A percentile compares a stretch with the other conserved stretches of the same genome.
These are phyloP conservation scores for Neocatenulostroma microsporum DNA, from an alignment of 2,329 filamentous ascomycete species.

Conservation along the genomic window DNA sequence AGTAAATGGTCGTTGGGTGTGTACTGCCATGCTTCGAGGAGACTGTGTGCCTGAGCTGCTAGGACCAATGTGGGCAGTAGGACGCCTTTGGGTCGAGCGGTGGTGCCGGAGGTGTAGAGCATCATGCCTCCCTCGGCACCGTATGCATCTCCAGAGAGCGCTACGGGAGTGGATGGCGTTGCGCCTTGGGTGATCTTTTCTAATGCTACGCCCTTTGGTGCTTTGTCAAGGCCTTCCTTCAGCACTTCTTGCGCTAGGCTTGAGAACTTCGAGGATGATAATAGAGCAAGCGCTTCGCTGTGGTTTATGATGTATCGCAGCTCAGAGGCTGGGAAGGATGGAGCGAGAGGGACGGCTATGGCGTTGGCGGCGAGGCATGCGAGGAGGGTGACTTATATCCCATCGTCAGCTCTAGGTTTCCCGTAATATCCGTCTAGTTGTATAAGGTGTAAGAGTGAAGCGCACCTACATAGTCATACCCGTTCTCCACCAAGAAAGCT, in stretches of 20 bases:
- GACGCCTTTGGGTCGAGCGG: slow-evolving; percentile 87
- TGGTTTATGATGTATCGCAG: slow-evolving; percentile 88
- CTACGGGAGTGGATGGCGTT: slow-evolving; percentile 34
- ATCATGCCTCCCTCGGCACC: slow-evolving; percentile 74
- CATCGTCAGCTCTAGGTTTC: slow-evolving; percentile 7
- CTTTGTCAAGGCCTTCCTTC: slow-evolving; percentile 53
- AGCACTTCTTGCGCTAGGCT: slow-evolving; percentile 67
- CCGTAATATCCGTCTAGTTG: too few relatives aligned
- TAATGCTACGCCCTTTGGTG: slow-evolving; percentile 57
- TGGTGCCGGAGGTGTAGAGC: slow-evolving; percentile 96
- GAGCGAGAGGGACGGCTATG: slow-evolving; percentile 84
- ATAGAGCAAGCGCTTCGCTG: slow-evolving; percentile 67
- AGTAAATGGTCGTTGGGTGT: slow-evolving; percentile 68
- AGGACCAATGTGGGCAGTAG: slow-evolving; percentile 72
- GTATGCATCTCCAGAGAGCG: slow-evolving; percentile 47
- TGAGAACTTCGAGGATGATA: slow-evolving; percentile 72
- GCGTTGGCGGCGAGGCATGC: slow-evolving; percentile 77
- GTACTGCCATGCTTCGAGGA: slow-evolving; percentile 85
- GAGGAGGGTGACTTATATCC: slow-evolving; percentile 70
- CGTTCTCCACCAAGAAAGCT: slow-evolving; percentile 89
- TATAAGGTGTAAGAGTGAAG: slow-evolving; percentile 21
- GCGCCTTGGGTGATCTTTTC: slow-evolving; percentile 57
- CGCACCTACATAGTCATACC: slow-evolving; percentile 97
- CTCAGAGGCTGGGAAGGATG: slow-evolving; percentile 75
- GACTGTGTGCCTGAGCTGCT: slow-evolving; percentile 71